These are phyloP conservation scores for Penicillium sp. DNA, from an alignment of 2,329 filamentous ascomycete species.

Conservation along the genomic window DNA sequence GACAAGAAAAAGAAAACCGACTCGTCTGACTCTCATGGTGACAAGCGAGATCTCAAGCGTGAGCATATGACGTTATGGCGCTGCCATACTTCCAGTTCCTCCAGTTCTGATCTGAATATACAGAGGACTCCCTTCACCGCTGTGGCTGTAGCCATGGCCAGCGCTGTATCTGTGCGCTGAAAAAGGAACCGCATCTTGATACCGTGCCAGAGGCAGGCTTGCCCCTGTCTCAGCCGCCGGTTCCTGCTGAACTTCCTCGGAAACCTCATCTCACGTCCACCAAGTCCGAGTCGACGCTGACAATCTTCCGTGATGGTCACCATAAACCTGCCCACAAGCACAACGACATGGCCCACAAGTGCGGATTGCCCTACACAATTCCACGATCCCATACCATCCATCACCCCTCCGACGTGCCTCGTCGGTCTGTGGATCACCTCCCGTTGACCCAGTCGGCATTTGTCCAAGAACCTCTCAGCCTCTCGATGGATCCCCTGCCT, in stretches of 20 bases:
- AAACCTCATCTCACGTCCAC: constrained; percentile 60
- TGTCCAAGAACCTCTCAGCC: constrained; percentile 32
- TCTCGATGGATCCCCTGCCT: constrained; percentile 21
- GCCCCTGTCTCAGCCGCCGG: constrained; percentile 42
- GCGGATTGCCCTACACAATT: constrained; percentile 64
- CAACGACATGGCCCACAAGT: constrained; percentile 65
- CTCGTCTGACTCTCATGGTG: constrained; percentile 40
- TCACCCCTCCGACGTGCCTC: constrained; percentile 48
- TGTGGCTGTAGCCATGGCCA: constrained; percentile 59
- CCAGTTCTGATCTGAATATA: constrained; percentile 38
- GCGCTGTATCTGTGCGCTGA: constrained; percentile 63
- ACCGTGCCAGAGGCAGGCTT: constrained; percentile 51
- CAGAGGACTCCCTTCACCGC: constrained; percentile 40
- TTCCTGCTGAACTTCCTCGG: constrained; percentile 48
- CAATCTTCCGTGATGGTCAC: constrained; percentile 64
- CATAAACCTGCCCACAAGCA: constrained; percentile 67
- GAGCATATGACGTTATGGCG: constrained; percentile 33
- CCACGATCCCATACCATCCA: constrained; percentile 57
- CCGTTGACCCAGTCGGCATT: constrained; percentile 41
- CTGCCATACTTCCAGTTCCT: constrained; percentile 24
- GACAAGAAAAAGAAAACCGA: constrained; percentile 74
- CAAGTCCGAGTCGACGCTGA: constrained; percentile 62
- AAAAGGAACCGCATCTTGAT: constrained; percentile 58
- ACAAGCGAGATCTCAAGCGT: constrained; percentile 43
- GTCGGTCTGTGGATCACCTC: constrained; percentile 57